Evolutionary conservation across 257 asterid genomes (phyloP), one percentile per base, ranked within the genome.

Genomic region (Solanum pimpinellifolium): DNA sequence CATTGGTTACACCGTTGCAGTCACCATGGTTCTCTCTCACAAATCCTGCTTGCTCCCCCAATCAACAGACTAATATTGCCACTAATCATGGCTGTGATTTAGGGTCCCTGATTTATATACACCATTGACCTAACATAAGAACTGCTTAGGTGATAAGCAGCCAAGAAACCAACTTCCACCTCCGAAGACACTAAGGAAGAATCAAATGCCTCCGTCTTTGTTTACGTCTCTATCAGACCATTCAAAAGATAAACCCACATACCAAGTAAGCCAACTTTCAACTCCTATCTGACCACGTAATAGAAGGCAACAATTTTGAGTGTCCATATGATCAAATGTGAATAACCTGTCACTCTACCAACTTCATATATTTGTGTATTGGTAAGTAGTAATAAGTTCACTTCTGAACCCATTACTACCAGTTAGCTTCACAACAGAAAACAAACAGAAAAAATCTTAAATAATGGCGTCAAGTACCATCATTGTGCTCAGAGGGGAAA

Each of bases 381-480:
- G 70, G 60, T 52, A 73, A 72, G 81, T 42, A 42, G 66, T 16
- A 84, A 29, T 5, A 37, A 66, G 49, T 83, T 25, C 2, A 31
- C 70, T 42, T 39, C 25, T 80, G 82, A 27, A n/a, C 56, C 65
- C 62, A 44, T 11, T 47, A 39, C 77, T 18, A 29, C 49, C 31
- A 33, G 81, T n/a, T 68, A 86, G 66, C 66, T 52, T 18, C 15
- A 76, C 31, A 70, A 83, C 21, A 75, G 27, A 11, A 86, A 74
- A 37, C 62, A 33, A 88, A 73, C 83, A 83, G 52, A 52, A 81
- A 76, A 69, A 83, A 70, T 88, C 37, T 85, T 52, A 85, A 87
- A 60, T n/a, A 42, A 29, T 81, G 20, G 46, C 29, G 21, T 81
- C 69, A 87, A 41, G 76, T 92, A 95, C 97, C 95, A 88, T 90